Percentiles rank a stretch among this genome's conserved stretches.
Evolutionary conservation across 768 basidiomycete species (phyloP).

Genomic region (Candolleomyces efflorescens): DNA sequence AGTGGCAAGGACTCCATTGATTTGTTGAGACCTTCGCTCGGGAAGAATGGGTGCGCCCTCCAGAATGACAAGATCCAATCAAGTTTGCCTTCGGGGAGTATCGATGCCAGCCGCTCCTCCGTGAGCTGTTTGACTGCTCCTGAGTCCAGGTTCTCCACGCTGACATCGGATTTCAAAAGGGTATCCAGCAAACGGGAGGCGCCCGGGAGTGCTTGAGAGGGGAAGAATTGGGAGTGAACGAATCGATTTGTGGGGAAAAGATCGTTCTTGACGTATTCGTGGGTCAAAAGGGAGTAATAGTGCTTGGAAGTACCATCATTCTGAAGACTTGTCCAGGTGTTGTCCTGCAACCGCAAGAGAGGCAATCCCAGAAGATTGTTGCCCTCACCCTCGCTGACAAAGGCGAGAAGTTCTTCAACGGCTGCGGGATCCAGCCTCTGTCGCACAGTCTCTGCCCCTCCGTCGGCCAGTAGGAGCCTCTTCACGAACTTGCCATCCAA

Average conservation of each 20-base stretch:
- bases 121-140: neutral
- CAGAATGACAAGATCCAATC: constrained; percentile 32
- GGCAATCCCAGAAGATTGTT: constrained; percentile 23
- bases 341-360: constrained; percentile 34
- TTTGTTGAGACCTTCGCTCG: neutral
- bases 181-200: neutral
- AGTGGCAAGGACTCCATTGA: constrained; percentile 27
- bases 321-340: constrained; percentile 23
- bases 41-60: constrained; percentile 14
- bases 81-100: neutral
- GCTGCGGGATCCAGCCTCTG: constrained; percentile 20
- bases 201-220: neutral
- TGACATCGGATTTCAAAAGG: neutral
- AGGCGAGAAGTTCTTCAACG: constrained; percentile 21
- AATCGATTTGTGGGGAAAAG: constrained; percentile 18
- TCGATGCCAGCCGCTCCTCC: neutral
- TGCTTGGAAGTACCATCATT: constrained; percentile 9
- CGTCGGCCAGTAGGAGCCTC: neutral
- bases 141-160: neutral
- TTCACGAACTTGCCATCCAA: constrained; percentile 5
- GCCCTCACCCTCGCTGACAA: constrained; percentile 16
- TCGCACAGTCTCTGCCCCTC: neutral
- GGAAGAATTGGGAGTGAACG: neutral
- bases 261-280: neutral
- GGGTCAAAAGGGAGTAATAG: constrained; percentile 23